Conservation (phyloP, 345 rosid genomes). For the Xanthoceras sorbifolium region DNA sequence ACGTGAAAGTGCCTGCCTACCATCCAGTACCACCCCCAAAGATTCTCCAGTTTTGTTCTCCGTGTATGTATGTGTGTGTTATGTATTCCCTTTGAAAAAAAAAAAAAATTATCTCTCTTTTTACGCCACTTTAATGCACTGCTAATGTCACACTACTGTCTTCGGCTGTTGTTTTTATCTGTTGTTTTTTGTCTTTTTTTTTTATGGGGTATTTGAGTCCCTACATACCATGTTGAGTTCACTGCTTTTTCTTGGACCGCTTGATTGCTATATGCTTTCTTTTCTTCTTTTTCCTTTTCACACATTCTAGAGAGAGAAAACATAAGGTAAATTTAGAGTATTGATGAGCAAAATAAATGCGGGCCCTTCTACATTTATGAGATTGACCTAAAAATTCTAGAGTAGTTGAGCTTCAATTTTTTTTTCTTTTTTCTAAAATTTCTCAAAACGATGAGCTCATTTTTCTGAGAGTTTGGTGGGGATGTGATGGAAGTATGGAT, state of each 20-base stretch:
- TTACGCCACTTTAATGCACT: background rate
- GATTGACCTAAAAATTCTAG: constrained; percentile 11
- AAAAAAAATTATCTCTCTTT: background rate
- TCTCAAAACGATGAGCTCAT: constrained; percentile 9
- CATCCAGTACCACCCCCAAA: constrained; percentile 17
- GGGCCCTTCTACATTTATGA: constrained; percentile 48
- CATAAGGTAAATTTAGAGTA: constrained; percentile 5
- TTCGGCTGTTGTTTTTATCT: constrained; percentile 16
- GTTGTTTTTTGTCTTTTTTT: constrained; percentile 17
- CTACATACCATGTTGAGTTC: background rate
- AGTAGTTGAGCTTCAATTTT: constrained; percentile 32
- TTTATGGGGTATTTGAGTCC: constrained; percentile 6
- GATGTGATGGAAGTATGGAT: constrained; percentile 39
- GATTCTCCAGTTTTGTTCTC: constrained; percentile 20
- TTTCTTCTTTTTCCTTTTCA: constrained; percentile 13
- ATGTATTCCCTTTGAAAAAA: constrained; percentile 10
- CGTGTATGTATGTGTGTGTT: background rate
- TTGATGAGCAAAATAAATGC: constrained; percentile 30
- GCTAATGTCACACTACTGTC: background rate
- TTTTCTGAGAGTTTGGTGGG: constrained; percentile 42
- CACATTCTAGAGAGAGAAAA: constrained; percentile 14
- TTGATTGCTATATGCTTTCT: constrained; percentile 14
- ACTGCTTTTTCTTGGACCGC: background rate
- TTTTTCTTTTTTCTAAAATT: constrained; percentile 19
- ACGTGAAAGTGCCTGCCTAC: constrained; percentile 46